Evolutionary conservation across 345 rosid species (phyloP), one percentile per base, ranked within the genome.

Genomic region (Salix viminalis): DNA sequence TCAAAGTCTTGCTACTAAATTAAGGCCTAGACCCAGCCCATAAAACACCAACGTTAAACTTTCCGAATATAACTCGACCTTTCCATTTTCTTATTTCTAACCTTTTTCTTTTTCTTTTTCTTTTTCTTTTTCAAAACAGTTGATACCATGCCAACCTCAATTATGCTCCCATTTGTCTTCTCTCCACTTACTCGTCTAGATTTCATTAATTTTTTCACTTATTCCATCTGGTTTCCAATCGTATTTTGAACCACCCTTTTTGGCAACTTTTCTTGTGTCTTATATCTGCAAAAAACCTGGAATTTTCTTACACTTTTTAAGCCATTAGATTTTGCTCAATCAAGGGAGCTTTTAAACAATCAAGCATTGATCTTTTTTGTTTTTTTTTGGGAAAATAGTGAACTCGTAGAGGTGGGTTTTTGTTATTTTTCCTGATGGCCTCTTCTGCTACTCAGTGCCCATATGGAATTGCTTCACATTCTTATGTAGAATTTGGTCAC

Each of bases 381-480:
- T 4, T 8, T 26, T 26, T 42, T 50, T 30, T 39, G n/a, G 37
- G 21, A 5, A 62, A 0, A 3, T 21, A 34, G 10, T 74, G 28
- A 44, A 68, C 24, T 78, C 69, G 48, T 75, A 16, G 48, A 21
- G 67, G 74, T 80, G 79, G 48, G 89, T 80, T 78, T 60, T 61
- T 37, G 13, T 15, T 48, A 44, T 44, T 34, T 34, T 60, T 83
- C 81, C 48, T 67, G 65, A 92, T 91, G 97, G 91, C 82, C 75
- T 77, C 92, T 76, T 64, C 87, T 77, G 70, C 86, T 65, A 72
- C 85, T 73, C 88, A 78, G 76, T 85, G 66, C 85, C 86, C 87
- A 58, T 73, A 72, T 76, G 89, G 87, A 84, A 81, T 88, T 79
- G 60, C 80, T 74, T 74, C 84, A 75, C 86, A 61, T 78, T 79